These are phyloP conservation scores for Aspergillus tubingensis DNA, from an alignment of 2,329 filamentous ascomycete species.

Conservation along the genomic window DNA sequence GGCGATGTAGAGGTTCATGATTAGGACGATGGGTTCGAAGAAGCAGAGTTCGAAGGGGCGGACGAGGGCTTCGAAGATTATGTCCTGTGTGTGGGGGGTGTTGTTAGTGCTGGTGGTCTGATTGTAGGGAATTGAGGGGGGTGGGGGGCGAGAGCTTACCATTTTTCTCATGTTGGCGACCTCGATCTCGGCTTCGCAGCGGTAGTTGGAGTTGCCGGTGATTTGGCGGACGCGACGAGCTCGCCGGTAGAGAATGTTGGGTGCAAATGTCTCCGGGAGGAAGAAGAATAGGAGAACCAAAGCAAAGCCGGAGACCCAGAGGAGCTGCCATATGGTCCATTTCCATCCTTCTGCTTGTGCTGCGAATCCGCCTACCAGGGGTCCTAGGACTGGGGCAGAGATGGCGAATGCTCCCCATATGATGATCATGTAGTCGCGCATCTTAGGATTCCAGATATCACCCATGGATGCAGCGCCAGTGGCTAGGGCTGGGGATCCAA, in stretches of 20 bases:
- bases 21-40: conserved; percentile 24
- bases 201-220: conserved; percentile 42
- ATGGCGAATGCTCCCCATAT: conserved; percentile 55
- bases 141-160: conserved; percentile 1
- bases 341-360: conserved; percentile 60
- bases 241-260: conserved; percentile 23
- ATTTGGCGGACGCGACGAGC: conserved; percentile 34
- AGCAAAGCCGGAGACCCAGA: conserved; percentile 61
- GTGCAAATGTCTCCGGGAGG: conserved; percentile 33
- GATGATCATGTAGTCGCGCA: conserved; percentile 58
- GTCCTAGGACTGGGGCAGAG: conserved; percentile 59
- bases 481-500: conserved; percentile 50
- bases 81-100: conserved; percentile 26
- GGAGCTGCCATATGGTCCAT: conserved; percentile 63
- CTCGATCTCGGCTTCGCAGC: conserved; percentile 44
- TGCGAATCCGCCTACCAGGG: conserved; percentile 62
- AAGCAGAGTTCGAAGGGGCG: conserved; percentile 40
- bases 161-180: conserved; percentile 33
- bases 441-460: conserved; percentile 45
- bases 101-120: not conserved
- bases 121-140: too few species aligned
- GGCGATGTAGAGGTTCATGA: conserved; percentile 27
- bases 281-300: conserved; percentile 49
- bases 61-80: conserved; percentile 45
- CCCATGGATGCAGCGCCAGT: conserved; percentile 49